Evolutionary conservation across 1,139 yeast genomes (phyloP).

Genomic region (Pichia sp.): DNA sequence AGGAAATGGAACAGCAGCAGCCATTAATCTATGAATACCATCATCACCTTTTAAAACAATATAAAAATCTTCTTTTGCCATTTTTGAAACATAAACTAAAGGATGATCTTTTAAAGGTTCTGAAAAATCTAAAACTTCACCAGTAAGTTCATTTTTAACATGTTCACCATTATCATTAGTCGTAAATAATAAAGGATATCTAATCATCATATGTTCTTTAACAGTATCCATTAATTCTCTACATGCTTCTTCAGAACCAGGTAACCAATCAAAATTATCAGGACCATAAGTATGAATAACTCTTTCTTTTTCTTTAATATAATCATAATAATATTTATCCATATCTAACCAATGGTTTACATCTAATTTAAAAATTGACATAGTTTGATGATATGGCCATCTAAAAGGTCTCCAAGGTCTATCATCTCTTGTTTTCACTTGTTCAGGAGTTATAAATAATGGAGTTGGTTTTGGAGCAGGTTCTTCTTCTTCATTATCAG

Average conservation of each 20-base stretch:
- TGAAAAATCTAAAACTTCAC: slow-evolving; percentile 54
- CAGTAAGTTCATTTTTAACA: slow-evolving; percentile 55
- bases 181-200: slow-evolving; percentile 61
- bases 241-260: slow-evolving; percentile 61
- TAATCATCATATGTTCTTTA: slow-evolving; percentile 48
- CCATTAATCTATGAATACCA: slow-evolving; percentile 57
- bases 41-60: slow-evolving; percentile 52
- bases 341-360: slow-evolving; percentile 73
- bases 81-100: slow-evolving; percentile 51
- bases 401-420: slow-evolving; percentile 80
- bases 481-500: slow-evolving; percentile 25
- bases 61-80: slow-evolving; percentile 73
- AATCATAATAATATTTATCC: slow-evolving; percentile 69
- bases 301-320: slow-evolving; percentile 55
- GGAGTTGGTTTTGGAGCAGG: slow-evolving; percentile 51
- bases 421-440: slow-evolving; percentile 58
- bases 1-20: slow-evolving; percentile 75
- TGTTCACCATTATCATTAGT: slow-evolving; percentile 43
- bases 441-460: slow-evolving; percentile 58
- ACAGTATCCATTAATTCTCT: slow-evolving; percentile 60
- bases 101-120: slow-evolving; percentile 59
- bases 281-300: slow-evolving; percentile 53
- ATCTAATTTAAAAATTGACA: slow-evolving; percentile 66
- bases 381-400: slow-evolving; percentile 77
- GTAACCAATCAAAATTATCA: slow-evolving; percentile 60